Percentiles rank a stretch among this genome's conserved stretches.
Conservation (phyloP, 371 early-diverging fungal species). For the Rhizomucor miehei region DNA sequence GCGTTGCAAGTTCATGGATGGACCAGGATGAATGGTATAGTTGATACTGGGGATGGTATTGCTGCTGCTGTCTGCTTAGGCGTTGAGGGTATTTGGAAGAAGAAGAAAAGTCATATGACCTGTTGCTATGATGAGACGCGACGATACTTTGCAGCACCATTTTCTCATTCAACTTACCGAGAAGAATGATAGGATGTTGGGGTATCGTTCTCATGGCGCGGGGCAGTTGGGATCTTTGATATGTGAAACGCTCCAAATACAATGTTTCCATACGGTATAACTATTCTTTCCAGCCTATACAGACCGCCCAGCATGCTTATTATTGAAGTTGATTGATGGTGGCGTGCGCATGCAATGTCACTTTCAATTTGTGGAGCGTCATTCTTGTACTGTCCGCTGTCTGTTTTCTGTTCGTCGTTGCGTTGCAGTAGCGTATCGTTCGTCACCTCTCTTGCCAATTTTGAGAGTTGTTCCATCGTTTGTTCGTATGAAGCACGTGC, state of each 20-base stretch:
- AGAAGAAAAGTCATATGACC: conserved; percentile 8
- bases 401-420: background rate
- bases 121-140: conserved; percentile 7
- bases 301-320: conserved; percentile 14
- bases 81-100: background rate
- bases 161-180: background rate
- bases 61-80: too few species aligned
- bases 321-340: conserved; percentile 22
- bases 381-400: background rate
- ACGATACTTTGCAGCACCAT: too few species aligned
- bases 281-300: conserved; percentile 26
- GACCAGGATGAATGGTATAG: too few species aligned
- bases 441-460: background rate
- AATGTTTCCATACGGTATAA: conserved; percentile 32
- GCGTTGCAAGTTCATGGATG: background rate
- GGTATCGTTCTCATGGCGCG: too few species aligned
- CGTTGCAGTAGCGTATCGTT: background rate
- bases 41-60: too few species aligned
- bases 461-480: too few species aligned
- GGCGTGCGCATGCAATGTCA: conserved; percentile 23
- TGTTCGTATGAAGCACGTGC: too few species aligned
- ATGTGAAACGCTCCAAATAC: conserved; percentile 30
- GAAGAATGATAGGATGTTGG: background rate
- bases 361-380: background rate
- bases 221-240: conserved; percentile 3